Evolutionary conservation across 1,284 basidiomycete genomes (phyloP), one percentile per base, ranked within the genome.

Genomic region (Cystobasidiaceae sp.): DNA sequence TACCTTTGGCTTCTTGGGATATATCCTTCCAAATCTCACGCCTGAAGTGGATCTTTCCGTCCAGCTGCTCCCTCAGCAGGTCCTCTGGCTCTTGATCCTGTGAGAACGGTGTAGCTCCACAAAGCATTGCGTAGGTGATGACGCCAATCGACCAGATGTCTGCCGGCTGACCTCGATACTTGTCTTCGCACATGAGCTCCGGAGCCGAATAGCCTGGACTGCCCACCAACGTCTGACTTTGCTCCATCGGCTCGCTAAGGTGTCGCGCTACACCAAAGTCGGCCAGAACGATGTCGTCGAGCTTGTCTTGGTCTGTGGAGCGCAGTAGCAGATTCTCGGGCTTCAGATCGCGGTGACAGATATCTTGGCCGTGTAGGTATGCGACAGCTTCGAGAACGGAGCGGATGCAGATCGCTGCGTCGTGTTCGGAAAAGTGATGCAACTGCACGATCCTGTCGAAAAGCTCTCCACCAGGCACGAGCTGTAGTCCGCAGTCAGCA

Each of bases 221-320:
- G 7, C 61, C 61, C 3, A 64, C 61, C 9, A 64, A 52, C 1
- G 61, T 64, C 25, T 56, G 30, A 8, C 51, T 49, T 6, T 21
- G 32, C 34, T 61, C 58, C 37, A 49, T 48, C 30, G 41, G 49
- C 43, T 64, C 51, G 8, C 33, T 45, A 32, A 54, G n/a, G 33
- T 56, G 51, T 6, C 52, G 19, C 1, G 61, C 61, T 1, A 64
- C 61, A 25, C 61, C 61, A 55, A 64, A 64, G 51, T 64, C 61
- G 19, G 51, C 61, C 90, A 97, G 94, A n/a, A 96, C 94, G 77
- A 98, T 97, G 79, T 98, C 96, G 1, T 93, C 93, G 27, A 98
- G 86, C 78, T 97, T 97, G 82, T 94, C 87, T 74, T 92, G 93
- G 73, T 84, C 84, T 71, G 88, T 79, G 54, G 83, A 81, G 78